These are phyloP conservation scores for Scleromitrula shiraiana DNA, from an alignment of 2,329 filamentous ascomycete species.

Conservation along the genomic window DNA sequence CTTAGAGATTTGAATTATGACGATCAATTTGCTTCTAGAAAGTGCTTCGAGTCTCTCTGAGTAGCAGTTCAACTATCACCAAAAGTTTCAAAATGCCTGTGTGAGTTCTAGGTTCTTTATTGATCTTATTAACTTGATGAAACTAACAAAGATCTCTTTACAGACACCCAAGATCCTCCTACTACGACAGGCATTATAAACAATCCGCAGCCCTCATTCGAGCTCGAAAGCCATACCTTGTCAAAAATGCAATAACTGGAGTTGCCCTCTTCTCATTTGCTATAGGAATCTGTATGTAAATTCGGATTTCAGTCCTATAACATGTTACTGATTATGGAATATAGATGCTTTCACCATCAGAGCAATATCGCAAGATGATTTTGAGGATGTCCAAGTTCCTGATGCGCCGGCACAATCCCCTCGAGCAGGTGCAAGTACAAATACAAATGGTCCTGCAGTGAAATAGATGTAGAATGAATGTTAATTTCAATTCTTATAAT, in stretches of 20 bases:
- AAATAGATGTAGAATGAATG: constrained; percentile 11
- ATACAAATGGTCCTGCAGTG: constrained; percentile 11
- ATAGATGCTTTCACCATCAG: constrained; percentile 65
- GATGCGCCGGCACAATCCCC: constrained; percentile 35
- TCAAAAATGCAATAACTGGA: constrained; percentile 83
- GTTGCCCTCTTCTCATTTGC: constrained; percentile 66
- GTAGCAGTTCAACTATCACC: not conserved
- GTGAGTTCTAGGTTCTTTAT: not conserved
- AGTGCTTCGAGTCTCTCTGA: not conserved
- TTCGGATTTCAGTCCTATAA: not conserved
- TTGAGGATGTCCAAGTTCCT: constrained; percentile 89
- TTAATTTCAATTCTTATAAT: too few species aligned
- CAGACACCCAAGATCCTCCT: constrained; percentile 63
- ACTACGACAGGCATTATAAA: constrained; percentile 83
- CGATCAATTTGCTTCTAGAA: not conserved
- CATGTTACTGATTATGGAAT: not conserved
- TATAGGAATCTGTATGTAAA: constrained; percentile 76
- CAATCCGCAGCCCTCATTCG: constrained; percentile 86
- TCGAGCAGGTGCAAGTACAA: constrained; percentile 19
- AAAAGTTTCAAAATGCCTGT: constrained; percentile 6
- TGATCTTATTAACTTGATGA: not conserved
- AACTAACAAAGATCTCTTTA: not conserved
- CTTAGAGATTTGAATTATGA: too few species aligned
- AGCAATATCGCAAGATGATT: constrained; percentile 91
- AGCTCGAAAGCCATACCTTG: constrained; percentile 81